phyloP scores from a whole-genome alignment of 1,284 basidiomycete genomes.

The Boletellus dicymbophilus region DNA sequence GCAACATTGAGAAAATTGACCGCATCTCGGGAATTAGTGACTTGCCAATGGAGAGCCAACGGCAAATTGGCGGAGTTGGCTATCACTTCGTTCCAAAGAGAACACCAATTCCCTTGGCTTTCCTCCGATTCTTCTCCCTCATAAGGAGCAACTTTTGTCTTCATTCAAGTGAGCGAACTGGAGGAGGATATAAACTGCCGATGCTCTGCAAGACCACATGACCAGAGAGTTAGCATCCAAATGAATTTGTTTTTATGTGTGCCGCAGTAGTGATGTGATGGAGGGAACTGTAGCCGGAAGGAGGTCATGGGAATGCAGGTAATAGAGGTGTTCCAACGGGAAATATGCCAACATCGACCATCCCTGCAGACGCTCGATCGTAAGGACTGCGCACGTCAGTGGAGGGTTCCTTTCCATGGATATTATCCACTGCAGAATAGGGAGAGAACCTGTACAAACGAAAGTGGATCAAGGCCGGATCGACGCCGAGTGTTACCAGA shows the following conservation, averaged over 20 bases:
- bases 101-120: conserved; percentile 66
- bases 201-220: conserved; percentile 75
- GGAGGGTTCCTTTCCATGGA: conserved; percentile 68
- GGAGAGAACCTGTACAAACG: conserved; percentile 57
- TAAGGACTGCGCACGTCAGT: conserved; percentile 66
- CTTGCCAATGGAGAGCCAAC: conserved; percentile 81
- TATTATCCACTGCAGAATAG: conserved; percentile 78
- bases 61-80: conserved; percentile 80
- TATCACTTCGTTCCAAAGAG: conserved; percentile 73
- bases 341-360: conserved; percentile 86
- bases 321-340: conserved; percentile 79
- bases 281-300: conserved; percentile 55
- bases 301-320: conserved; percentile 64
- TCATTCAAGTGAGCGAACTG: conserved; percentile 73
- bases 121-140: conserved; percentile 55
- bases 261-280: conserved; percentile 42
- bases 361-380: conserved; percentile 79
- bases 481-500: background rate
- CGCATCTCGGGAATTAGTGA: conserved; percentile 11
- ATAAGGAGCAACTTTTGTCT: conserved; percentile 60
- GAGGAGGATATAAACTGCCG: conserved; percentile 74
- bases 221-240: conserved; percentile 51
- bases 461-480: background rate
- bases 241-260: conserved; percentile 40
- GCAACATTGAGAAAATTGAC: conserved; percentile 3